Conservation (phyloP, 1,284 basidiomycete species). For the Thecaphora thlaspeos region DNA sequence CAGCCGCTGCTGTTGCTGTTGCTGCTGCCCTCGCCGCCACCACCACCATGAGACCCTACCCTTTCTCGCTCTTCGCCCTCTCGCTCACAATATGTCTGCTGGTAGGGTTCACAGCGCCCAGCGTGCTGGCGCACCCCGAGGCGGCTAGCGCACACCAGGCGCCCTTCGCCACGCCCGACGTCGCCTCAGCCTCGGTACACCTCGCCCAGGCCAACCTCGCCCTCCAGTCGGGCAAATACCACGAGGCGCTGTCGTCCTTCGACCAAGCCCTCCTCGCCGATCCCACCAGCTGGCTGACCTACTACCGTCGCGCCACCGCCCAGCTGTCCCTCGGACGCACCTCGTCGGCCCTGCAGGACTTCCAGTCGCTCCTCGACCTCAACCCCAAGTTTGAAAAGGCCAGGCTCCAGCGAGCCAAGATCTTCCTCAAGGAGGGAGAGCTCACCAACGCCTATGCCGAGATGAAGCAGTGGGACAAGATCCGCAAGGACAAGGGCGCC, state of each 20-base stretch:
- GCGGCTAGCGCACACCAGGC: conserved; percentile 3
- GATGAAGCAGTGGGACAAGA: conserved; percentile 18
- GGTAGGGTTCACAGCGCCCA: conserved; percentile 15
- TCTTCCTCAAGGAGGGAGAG: conserved; percentile 50
- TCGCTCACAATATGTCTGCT: conserved; percentile 24
- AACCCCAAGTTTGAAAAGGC: conserved; percentile 54
- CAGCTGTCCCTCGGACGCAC: conserved; percentile 53
- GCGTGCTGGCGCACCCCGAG: conserved; percentile 14
- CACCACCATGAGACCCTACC: too few species aligned
- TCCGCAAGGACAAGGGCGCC: conserved; percentile 20
- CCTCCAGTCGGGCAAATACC: conserved; percentile 42
- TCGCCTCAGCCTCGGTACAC: conserved; percentile 20
- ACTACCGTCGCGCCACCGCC: conserved; percentile 55
- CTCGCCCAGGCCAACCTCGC: conserved; percentile 42
- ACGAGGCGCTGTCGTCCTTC: conserved; percentile 45
- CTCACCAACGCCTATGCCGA: conserved; percentile 35
- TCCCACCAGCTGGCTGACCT: conserved; percentile 46
- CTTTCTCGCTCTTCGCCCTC: conserved; percentile 29
- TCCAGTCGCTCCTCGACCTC: conserved; percentile 39
- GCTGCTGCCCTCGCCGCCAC: too few species aligned
- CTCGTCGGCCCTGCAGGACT: conserved; percentile 44
- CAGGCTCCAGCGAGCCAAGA: conserved; percentile 47
- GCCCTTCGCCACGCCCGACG: conserved; percentile 10
- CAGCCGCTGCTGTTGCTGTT: too few species aligned
- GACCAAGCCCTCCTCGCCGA: conserved; percentile 43